phyloP scores from a whole-genome alignment of 371 early-diverging fungal species.

The Batrachochytrium dendrobatidis region DNA sequence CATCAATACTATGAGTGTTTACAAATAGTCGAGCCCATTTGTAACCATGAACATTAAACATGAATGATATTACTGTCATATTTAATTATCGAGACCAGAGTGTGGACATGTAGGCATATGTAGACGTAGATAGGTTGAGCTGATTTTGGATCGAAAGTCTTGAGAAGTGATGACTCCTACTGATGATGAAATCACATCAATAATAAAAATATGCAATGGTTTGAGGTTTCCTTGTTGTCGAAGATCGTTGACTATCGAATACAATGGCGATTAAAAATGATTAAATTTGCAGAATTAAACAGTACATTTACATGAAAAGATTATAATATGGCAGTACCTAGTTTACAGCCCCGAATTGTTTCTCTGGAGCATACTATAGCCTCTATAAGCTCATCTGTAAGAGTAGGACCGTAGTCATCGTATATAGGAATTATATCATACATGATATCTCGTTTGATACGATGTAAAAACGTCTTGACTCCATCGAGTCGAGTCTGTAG shows the following conservation, averaged over 20 bases:
- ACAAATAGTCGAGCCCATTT: too few species aligned
- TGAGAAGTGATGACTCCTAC: constrained; percentile 10
- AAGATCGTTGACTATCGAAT: constrained; percentile 53
- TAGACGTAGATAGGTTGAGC: constrained; percentile 56
- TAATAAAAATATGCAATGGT: constrained; percentile 59
- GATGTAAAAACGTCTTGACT: constrained; percentile 55
- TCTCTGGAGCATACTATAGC: constrained; percentile 86
- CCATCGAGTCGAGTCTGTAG: constrained; percentile 50
- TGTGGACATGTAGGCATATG: too few species aligned
- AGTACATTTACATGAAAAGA: background rate
- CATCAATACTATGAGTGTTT: too few species aligned
- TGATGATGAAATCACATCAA: constrained; percentile 56
- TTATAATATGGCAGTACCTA: constrained; percentile 13
- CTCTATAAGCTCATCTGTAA: constrained; percentile 60
- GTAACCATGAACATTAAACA: too few species aligned
- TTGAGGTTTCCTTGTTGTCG: constrained; percentile 41
- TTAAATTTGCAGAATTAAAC: too few species aligned
- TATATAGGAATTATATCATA: constrained; percentile 62
- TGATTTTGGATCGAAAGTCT: constrained; percentile 42
- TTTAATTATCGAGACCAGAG: too few species aligned
- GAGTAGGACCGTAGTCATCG: constrained; percentile 88
- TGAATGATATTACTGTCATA: too few species aligned
- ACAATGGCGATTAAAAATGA: constrained; percentile 1
- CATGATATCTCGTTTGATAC: constrained; percentile 41
- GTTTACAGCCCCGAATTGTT: constrained; percentile 66